Conservation (phyloP, 192 early-diverging fungal species). For the Pilobolus umbonatus region DNA sequence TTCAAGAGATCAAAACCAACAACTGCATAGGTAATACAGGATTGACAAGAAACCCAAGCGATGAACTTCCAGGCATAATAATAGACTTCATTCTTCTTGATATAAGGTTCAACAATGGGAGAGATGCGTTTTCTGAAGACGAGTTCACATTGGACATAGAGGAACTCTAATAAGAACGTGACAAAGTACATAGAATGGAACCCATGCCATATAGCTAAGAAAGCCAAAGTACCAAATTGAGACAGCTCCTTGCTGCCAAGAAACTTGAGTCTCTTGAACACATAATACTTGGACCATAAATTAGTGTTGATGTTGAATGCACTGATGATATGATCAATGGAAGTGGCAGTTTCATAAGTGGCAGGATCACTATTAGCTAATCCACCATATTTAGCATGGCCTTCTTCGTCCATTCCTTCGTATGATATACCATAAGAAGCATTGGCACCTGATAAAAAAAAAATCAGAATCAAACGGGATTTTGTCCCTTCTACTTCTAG, state of each 20-base stretch:
- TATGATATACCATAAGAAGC: slow-evolving; percentile 53
- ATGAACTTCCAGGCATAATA: slow-evolving; percentile 26
- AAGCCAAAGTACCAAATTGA: slow-evolving; percentile 37
- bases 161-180: slow-evolving; percentile 52
- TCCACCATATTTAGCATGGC: slow-evolving; percentile 43
- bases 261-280: slow-evolving; percentile 55
- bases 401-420: slow-evolving; percentile 45
- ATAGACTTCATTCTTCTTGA: slow-evolving; percentile 20
- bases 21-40: slow-evolving; percentile 42
- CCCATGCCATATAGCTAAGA: slow-evolving; percentile 64
- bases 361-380: slow-evolving; percentile 42
- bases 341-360: slow-evolving; percentile 47
- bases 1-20: slow-evolving; percentile 46
- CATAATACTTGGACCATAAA: slow-evolving; percentile 55
- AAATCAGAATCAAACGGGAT: neutral
- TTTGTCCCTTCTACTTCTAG: neutral
- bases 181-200: slow-evolving; percentile 54
- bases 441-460: slow-evolving; percentile 35
- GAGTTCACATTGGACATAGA: slow-evolving; percentile 49
- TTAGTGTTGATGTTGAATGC: slow-evolving; percentile 68
- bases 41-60: slow-evolving; percentile 42
- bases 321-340: slow-evolving; percentile 44
- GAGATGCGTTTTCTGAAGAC: slow-evolving; percentile 29
- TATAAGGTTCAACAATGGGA: slow-evolving; percentile 30
- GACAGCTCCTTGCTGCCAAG: slow-evolving; percentile 54